These are phyloP conservation scores for Colletotrichum orchidophilum DNA, from an alignment of 2,329 filamentous ascomycete species.

Conservation along the genomic window DNA sequence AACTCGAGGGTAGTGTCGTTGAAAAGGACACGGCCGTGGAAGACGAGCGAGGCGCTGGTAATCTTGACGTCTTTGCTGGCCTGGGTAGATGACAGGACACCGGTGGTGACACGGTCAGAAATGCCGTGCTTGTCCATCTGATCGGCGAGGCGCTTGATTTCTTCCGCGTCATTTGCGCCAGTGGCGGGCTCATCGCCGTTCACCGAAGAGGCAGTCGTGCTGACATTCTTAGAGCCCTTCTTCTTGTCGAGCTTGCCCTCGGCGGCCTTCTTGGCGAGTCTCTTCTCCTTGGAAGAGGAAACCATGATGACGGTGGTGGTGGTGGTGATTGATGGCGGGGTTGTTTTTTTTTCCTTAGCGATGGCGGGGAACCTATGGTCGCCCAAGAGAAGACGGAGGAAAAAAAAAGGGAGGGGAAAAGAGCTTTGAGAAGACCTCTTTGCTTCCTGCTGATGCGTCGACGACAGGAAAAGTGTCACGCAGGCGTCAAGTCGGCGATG, in stretches of 20 bases:
- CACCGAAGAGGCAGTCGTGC: conserved; percentile 66
- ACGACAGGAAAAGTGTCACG: conserved; percentile 23
- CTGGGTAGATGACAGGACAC: conserved; percentile 87
- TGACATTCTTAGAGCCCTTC: conserved; percentile 68
- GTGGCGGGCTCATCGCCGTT: conserved; percentile 80
- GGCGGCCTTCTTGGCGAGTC: conserved; percentile 76
- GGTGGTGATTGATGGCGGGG: conserved; percentile 32
- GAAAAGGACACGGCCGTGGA: conserved; percentile 97
- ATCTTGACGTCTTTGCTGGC: conserved; percentile 97
- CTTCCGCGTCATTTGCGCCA: conserved; percentile 76
- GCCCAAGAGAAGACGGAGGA: conserved; percentile 9
- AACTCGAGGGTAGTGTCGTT: conserved; percentile 94
- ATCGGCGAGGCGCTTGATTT: conserved; percentile 85
- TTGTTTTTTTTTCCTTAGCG: conserved; percentile 28
- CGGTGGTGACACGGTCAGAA: conserved; percentile 97
- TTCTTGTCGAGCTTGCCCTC: conserved; percentile 76
- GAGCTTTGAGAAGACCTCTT: background rate
- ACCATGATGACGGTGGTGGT: conserved; percentile 61
- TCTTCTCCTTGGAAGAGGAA: conserved; percentile 76
- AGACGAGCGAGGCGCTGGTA: conserved; percentile 90
- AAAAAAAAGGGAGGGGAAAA: conserved; percentile 4
- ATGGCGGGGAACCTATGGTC: conserved; percentile 31
- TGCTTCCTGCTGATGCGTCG: conserved; percentile 5
- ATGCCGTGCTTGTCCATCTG: conserved; percentile 97
- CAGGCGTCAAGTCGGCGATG: conserved; percentile 28